A percentile compares a stretch with the other conserved stretches of the same genome.
Conservation (phyloP, 768 basidiomycete species). For the Lactifluus volemus region DNA sequence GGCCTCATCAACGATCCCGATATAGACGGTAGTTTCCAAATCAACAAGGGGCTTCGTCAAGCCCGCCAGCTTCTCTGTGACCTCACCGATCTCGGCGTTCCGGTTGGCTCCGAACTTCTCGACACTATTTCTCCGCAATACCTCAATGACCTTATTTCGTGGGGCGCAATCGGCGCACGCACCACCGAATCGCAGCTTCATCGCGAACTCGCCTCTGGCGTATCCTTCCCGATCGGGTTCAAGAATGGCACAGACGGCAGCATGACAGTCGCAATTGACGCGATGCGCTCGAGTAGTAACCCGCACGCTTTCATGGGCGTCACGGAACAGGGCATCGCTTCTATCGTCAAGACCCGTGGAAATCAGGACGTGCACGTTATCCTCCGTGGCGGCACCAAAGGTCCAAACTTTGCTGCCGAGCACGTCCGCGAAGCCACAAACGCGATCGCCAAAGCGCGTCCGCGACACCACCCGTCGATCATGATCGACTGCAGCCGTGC, state of each 20-base stretch:
- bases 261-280: conserved; percentile 86
- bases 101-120: conserved; percentile 90
- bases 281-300: conserved; percentile 86
- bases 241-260: conserved; percentile 98
- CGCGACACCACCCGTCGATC: conserved; percentile 48
- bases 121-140: conserved; percentile 82
- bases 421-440: conserved; percentile 57
- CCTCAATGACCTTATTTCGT: conserved; percentile 74
- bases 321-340: conserved; percentile 79
- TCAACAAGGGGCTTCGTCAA: conserved; percentile 91
- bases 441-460: conserved; percentile 56
- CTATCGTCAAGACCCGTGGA: conserved; percentile 78
- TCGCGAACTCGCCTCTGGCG: conserved; percentile 90
- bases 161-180: conserved; percentile 95
- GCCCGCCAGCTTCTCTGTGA: conserved; percentile 88
- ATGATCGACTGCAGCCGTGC: conserved; percentile 71
- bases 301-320: conserved; percentile 97
- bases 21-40: conserved; percentile 89
- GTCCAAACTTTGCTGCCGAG: conserved; percentile 80
- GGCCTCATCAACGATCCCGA: conserved; percentile 93
- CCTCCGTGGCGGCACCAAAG: conserved; percentile 84
- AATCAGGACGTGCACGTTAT: conserved; percentile 85
- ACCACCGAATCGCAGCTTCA: conserved; percentile 98
- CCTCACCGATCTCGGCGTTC: conserved; percentile 80
- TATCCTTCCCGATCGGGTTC: conserved; percentile 97